Conservation (phyloP, 768 basidiomycete species). For the Udeniomyces megalosporus region DNA sequence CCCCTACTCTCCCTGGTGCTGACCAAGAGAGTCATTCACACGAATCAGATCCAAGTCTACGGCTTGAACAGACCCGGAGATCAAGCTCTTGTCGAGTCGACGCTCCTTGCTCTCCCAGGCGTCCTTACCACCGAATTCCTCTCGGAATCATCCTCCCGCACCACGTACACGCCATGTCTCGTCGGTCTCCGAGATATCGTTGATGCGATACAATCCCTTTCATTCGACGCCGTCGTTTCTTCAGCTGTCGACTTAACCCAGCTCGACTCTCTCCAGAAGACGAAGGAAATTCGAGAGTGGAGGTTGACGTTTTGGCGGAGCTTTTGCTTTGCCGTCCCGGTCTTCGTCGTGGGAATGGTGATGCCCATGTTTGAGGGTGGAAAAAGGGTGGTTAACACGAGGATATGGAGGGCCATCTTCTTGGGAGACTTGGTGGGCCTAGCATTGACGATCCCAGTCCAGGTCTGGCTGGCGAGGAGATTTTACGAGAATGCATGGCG, state of each 20-base stretch:
- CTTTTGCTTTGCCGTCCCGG: conserved; percentile 69
- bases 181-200: conserved; percentile 76
- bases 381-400: conserved; percentile 1
- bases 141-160: conserved; percentile 33
- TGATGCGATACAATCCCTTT: conserved; percentile 69
- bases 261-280: conserved; percentile 64
- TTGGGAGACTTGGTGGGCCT: conserved; percentile 65
- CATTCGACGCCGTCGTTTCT: conserved; percentile 73
- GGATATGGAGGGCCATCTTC: conserved; percentile 42
- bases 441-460: conserved; percentile 70
- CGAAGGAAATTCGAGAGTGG: conserved; percentile 73
- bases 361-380: conserved; percentile 40
- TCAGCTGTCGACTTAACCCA: conserved; percentile 63
- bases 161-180: conserved; percentile 31
- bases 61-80: conserved; percentile 1
- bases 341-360: conserved; percentile 82
- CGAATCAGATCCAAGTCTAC: conserved; percentile 5
- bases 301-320: conserved; percentile 56
- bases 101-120: conserved; percentile 54
- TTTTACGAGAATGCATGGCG: conserved; percentile 87
- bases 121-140: conserved; percentile 48
- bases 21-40: neutral
- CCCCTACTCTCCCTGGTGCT: neutral
- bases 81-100: conserved; percentile 48
- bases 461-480: conserved; percentile 74